Conservation (phyloP, 768 basidiomycete genomes). For the Pulveroboletus ravenelii region DNA sequence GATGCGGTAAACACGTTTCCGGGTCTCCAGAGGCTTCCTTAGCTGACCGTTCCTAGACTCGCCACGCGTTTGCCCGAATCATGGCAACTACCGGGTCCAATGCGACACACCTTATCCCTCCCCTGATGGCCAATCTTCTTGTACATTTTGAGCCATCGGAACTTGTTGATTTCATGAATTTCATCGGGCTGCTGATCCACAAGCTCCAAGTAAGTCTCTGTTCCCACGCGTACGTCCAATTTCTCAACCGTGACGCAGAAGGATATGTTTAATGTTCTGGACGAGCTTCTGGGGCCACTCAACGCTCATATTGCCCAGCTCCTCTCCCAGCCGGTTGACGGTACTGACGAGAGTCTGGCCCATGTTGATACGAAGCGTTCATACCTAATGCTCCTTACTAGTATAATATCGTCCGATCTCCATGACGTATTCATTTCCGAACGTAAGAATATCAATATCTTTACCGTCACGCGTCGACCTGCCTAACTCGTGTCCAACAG, state of each 20-base stretch:
- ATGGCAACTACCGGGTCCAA: slow-evolving; percentile 84
- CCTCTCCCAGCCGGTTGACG: slow-evolving; percentile 73
- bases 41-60: slow-evolving; percentile 50
- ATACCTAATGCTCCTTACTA: slow-evolving; percentile 79
- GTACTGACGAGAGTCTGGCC: slow-evolving; percentile 81
- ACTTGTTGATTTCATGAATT: slow-evolving; percentile 92
- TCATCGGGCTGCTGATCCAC: slow-evolving; percentile 87
- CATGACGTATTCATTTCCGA: slow-evolving; percentile 84
- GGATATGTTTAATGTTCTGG: slow-evolving; percentile 83
- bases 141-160: slow-evolving; percentile 90
- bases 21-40: not conserved
- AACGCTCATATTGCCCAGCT: slow-evolving; percentile 75
- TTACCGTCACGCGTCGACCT: slow-evolving; percentile 20
- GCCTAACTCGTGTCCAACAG: slow-evolving; percentile 25
- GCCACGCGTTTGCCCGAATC: slow-evolving; percentile 90
- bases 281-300: slow-evolving; percentile 85
- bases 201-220: slow-evolving; percentile 67
- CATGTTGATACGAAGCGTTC: slow-evolving; percentile 83
- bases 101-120: slow-evolving; percentile 82
- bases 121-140: slow-evolving; percentile 86
- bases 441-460: slow-evolving; percentile 40
- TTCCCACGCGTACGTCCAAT: not conserved
- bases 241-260: slow-evolving; percentile 40
- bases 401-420: slow-evolving; percentile 75
- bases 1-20: slow-evolving; percentile 68